These are phyloP conservation scores for Tetrahymena malaccensis DNA, from an alignment of 73 alveolate genomes.

Conservation along the genomic window DNA sequence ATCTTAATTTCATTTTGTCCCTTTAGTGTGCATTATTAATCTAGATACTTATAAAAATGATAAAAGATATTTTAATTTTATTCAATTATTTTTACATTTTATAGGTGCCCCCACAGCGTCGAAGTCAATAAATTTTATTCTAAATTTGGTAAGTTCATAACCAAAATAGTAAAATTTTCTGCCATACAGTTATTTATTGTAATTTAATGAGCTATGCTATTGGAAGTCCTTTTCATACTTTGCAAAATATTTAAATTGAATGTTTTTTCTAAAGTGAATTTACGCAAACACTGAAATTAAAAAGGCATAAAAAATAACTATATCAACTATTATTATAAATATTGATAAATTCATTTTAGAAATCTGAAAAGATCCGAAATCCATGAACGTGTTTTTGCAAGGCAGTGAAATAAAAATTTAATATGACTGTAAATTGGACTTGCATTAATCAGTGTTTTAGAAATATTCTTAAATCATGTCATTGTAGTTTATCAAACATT, in stretches of 20 bases:
- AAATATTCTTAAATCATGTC: background rate
- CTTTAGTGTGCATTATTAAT: background rate
- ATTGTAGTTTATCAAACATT: background rate
- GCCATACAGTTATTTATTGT: background rate
- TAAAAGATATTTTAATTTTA: no score
- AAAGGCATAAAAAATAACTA: background rate
- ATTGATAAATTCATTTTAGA: background rate
- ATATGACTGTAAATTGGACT: background rate
- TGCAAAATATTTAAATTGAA: background rate
- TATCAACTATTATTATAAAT: background rate
- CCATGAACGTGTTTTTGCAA: background rate
- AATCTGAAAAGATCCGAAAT: background rate
- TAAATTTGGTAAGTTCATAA: background rate
- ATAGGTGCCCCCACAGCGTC: background rate
- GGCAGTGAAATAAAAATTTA: background rate
- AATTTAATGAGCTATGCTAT: background rate
- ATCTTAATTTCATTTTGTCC: background rate
- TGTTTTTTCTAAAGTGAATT: background rate
- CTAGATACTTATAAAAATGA: background rate
- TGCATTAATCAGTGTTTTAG: background rate
- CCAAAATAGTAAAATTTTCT: background rate
- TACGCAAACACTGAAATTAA: background rate
- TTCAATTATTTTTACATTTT: background rate
- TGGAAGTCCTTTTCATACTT: background rate
- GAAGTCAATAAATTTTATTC: background rate